These are phyloP conservation scores for Tricholoma sp. DNA, from an alignment of 768 basidiomycete species.

Conservation along the genomic window DNA sequence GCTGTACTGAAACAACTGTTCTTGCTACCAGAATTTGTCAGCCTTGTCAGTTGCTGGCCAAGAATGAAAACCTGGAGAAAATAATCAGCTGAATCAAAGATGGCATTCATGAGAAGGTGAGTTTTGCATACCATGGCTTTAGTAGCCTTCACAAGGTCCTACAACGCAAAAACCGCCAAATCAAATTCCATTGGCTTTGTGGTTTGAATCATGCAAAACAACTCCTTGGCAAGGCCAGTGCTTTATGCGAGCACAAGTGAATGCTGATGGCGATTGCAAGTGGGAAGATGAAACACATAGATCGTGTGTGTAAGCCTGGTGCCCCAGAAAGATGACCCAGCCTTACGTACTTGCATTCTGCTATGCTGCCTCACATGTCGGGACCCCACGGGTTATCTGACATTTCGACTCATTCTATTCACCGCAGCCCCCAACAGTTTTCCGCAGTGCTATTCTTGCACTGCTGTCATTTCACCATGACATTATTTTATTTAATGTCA, in stretches of 20 bases:
- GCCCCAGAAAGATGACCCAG: too few species aligned
- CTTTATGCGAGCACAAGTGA: conserved; percentile 15
- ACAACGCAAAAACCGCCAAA: conserved; percentile 2
- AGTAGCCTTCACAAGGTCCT: conserved; percentile 5
- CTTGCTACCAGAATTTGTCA: conserved; percentile 2
- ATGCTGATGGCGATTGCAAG: conserved; percentile 18
- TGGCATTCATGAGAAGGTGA: conserved; percentile 9
- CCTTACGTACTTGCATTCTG: too few species aligned
- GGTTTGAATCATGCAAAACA: conserved; percentile 15
- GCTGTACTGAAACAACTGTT: conserved; percentile 8
- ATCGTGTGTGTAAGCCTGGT: too few species aligned
- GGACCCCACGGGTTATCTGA: too few species aligned
- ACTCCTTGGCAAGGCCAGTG: conserved; percentile 7
- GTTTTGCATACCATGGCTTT: conserved; percentile 12
- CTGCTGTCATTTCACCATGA: too few species aligned
- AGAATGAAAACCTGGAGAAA: conserved; percentile 5
- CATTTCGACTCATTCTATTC: too few species aligned
- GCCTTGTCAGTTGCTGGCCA: neutral
- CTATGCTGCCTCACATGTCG: too few species aligned
- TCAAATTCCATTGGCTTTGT: conserved; percentile 8
- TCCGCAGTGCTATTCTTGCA: too few species aligned
- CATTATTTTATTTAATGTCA: too few species aligned
- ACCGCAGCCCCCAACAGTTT: too few species aligned
- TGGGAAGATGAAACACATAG: conserved; percentile 9
- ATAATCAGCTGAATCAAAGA: conserved; percentile 9